Conservation (phyloP, 148 eudicot genomes). For the Arctostaphylos glauca region DNA sequence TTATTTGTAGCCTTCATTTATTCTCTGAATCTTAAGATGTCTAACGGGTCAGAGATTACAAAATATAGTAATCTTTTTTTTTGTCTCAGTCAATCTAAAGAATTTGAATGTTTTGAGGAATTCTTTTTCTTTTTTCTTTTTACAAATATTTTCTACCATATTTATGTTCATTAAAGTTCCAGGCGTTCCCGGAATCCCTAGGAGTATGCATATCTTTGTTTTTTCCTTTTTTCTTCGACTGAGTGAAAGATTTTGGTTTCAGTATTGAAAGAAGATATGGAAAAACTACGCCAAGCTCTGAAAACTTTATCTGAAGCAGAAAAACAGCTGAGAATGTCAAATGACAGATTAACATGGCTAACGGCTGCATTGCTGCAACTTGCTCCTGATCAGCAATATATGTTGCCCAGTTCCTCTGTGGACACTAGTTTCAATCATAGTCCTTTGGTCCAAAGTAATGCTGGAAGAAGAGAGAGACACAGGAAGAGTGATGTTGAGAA, state of each 20-base stretch:
- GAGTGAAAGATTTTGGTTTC: constrained; percentile 23
- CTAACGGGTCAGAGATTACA: neutral
- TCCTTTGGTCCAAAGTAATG: constrained; percentile 39
- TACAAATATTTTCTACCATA: neutral
- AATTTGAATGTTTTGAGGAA: too few species aligned
- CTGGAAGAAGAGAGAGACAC: constrained; percentile 37
- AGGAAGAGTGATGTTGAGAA: constrained; percentile 46
- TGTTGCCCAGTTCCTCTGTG: constrained; percentile 70
- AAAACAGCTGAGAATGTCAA: constrained; percentile 86
- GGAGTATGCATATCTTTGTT: neutral
- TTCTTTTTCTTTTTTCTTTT: neutral
- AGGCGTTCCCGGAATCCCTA: neutral
- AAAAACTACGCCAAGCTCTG: constrained; percentile 87
- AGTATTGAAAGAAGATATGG: constrained; percentile 93
- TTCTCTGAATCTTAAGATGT: neutral
- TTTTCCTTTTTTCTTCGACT: constrained; percentile 1
- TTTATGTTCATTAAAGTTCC: constrained; percentile 1
- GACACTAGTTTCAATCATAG: constrained; percentile 64
- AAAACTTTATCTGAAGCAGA: constrained; percentile 95
- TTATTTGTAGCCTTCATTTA: neutral
- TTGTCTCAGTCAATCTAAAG: neutral
- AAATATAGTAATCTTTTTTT: neutral
- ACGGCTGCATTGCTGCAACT: constrained; percentile 95
- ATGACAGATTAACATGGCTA: constrained; percentile 86
- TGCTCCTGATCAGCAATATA: constrained; percentile 90